phyloP scores from a whole-genome alignment of 1,284 basidiomycete genomes.

The Heterobasidion occidentale region DNA sequence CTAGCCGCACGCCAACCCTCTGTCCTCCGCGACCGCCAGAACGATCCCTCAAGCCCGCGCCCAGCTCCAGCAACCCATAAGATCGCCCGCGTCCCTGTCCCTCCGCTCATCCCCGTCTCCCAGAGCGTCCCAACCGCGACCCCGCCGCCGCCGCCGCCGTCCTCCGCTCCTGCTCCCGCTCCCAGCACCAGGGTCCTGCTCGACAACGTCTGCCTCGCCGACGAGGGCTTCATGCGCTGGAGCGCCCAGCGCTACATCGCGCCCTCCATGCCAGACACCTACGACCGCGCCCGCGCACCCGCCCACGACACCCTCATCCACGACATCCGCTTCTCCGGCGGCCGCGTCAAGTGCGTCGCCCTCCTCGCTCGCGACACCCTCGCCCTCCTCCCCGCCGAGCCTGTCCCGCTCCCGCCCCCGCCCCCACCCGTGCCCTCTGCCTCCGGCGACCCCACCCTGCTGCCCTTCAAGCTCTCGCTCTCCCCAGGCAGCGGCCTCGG shows the following conservation, averaged over 20 bases:
- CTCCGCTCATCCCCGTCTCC: neutral
- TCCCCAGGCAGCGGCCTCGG: neutral
- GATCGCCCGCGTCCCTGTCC: neutral
- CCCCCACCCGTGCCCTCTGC: neutral
- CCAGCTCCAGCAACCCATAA: neutral
- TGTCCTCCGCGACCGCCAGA: too few relatives aligned
- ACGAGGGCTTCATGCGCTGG: neutral
- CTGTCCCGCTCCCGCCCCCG: neutral
- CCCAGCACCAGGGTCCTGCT: neutral
- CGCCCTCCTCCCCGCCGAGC: neutral
- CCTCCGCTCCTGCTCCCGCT: too few relatives aligned
- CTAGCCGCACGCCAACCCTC: too few relatives aligned
- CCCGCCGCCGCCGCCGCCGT: too few relatives aligned
- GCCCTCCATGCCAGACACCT: neutral
- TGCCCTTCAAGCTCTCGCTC: neutral
- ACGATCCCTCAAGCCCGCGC: neutral
- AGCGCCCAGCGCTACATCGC: neutral
- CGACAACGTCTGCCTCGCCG: neutral
- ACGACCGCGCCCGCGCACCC: neutral
- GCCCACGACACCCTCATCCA: neutral
- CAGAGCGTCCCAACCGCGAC: too few relatives aligned
- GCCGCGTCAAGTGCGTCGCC: neutral
- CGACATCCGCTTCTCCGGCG: neutral
- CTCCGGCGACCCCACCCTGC: neutral
- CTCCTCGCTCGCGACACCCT: neutral